Conservation (phyloP, 2,329 filamentous ascomycete species). For the Claviceps paspali region DNA sequence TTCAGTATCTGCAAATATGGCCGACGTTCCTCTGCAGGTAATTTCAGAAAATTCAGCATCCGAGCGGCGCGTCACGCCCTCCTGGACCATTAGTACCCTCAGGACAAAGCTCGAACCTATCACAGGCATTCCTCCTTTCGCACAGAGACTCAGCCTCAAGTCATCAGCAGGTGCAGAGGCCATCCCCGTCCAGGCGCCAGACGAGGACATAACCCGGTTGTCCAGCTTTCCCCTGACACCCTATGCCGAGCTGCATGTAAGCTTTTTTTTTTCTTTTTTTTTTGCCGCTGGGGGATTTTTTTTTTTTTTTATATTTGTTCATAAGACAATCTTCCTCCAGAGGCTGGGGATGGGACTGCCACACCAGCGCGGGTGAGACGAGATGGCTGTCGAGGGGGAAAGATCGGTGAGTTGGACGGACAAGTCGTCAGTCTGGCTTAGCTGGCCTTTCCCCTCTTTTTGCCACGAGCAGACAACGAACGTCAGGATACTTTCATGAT, state of each 20-base stretch:
- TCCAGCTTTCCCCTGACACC: slow-evolving; percentile 50
- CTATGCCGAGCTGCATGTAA: slow-evolving; percentile 69
- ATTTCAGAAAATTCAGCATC: slow-evolving; percentile 63
- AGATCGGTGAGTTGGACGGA: background rate
- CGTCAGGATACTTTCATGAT: background rate
- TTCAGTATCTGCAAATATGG: slow-evolving; percentile 33
- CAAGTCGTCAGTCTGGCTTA: background rate
- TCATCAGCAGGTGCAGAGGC: slow-evolving; percentile 36
- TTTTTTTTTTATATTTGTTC: no score
- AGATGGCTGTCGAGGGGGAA: no score
- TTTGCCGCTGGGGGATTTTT: no score
- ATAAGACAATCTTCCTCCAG: slow-evolving; percentile 3
- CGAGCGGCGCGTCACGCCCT: slow-evolving; percentile 81
- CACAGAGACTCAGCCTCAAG: slow-evolving; percentile 62
- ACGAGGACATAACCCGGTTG: slow-evolving; percentile 57
- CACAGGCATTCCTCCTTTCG: slow-evolving; percentile 73
- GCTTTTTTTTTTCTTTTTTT: no score
- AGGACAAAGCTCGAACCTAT: slow-evolving; percentile 83
- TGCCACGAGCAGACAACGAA: no score
- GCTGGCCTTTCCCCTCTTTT: background rate
- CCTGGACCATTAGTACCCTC: slow-evolving; percentile 75
- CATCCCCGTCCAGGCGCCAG: slow-evolving; percentile 49
- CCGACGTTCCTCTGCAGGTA: slow-evolving; percentile 62
- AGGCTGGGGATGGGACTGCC: slow-evolving; percentile 3
- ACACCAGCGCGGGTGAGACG: background rate